Percentiles rank a stretch among this genome's conserved stretches.
phyloP scores from a whole-genome alignment of 164 flowering plant species.

The Echeveria elegans region DNA sequence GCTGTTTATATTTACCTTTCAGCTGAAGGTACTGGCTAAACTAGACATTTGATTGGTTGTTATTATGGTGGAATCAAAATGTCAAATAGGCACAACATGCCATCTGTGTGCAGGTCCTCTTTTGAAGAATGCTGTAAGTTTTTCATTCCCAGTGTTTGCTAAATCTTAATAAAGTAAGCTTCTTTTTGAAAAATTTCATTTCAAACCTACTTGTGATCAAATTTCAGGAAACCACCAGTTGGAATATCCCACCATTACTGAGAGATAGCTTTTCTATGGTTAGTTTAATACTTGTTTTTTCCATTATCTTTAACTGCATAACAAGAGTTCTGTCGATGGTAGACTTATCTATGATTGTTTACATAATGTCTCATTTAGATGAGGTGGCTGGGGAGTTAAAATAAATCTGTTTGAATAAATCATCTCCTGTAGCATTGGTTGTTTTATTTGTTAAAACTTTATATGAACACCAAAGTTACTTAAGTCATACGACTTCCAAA shows the following conservation, averaged over 20 bases:
- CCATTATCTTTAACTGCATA: too few species aligned
- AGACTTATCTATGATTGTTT: too few species aligned
- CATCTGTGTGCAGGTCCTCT: slow-evolving; percentile 93
- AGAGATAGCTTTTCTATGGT: slow-evolving; percentile 93
- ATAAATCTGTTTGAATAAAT: background rate
- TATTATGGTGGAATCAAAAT: background rate
- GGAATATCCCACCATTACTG: slow-evolving; percentile 63
- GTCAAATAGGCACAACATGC: slow-evolving; percentile 22
- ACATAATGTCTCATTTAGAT: too few species aligned
- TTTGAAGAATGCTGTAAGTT: slow-evolving; percentile 54
- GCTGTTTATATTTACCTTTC: too few species aligned
- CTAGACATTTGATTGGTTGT: too few species aligned
- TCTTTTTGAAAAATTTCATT: too few species aligned
- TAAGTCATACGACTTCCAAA: background rate
- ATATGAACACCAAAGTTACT: background rate
- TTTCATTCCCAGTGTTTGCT: background rate
- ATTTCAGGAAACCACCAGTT: slow-evolving; percentile 67
- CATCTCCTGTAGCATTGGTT: background rate
- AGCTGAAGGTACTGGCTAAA: too few species aligned
- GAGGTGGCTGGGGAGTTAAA: too few species aligned
- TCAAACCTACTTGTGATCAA: background rate
- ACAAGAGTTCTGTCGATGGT: too few species aligned
- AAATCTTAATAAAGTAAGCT: background rate
- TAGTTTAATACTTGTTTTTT: background rate
- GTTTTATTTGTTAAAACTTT: background rate